phyloP scores from a whole-genome alignment of 108 stramenopile genomes.

The Seminavis robusta region DNA sequence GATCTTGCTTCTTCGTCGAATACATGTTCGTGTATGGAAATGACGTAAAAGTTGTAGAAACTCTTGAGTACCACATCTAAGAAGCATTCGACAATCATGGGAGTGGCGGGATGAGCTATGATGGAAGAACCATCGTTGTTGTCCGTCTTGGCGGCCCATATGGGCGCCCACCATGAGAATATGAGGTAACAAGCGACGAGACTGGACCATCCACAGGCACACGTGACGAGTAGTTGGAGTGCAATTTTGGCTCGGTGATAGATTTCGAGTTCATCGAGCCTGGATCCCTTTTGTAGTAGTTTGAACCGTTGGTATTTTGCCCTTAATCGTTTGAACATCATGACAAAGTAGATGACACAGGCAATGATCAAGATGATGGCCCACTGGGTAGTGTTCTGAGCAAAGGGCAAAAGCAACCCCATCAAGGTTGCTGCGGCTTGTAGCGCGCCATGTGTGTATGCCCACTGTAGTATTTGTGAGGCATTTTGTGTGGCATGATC shows the following conservation, averaged over 20 bases:
- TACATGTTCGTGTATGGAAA: slow-evolving; percentile 46
- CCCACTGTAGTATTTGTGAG: background rate
- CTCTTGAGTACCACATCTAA: slow-evolving; percentile 65
- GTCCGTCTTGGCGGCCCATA: slow-evolving; percentile 3
- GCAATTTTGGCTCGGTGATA: slow-evolving; percentile 29
- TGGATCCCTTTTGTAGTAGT: too few species aligned
- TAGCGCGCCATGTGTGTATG: background rate
- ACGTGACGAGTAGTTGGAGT: slow-evolving; percentile 24
- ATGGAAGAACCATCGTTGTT: too few species aligned
- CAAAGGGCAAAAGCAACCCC: slow-evolving; percentile 58
- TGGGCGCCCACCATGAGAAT: slow-evolving; percentile 18
- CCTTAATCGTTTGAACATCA: slow-evolving; percentile 26
- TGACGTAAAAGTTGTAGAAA: slow-evolving; percentile 36
- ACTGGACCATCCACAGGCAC: slow-evolving; percentile 28
- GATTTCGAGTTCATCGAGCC: too few species aligned
- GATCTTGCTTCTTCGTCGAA: slow-evolving; percentile 51
- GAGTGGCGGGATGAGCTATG: background rate
- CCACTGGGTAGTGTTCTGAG: slow-evolving; percentile 38
- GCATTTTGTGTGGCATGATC: background rate
- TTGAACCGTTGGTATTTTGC: too few species aligned
- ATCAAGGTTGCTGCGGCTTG: background rate
- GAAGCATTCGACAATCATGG: slow-evolving; percentile 38
- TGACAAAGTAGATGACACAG: slow-evolving; percentile 36
- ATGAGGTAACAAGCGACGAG: slow-evolving; percentile 32
- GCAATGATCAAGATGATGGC: slow-evolving; percentile 25